phyloP scores from a whole-genome alignment of 352 stramenopile genomes.

The Phytophthora sansomeana region DNA sequence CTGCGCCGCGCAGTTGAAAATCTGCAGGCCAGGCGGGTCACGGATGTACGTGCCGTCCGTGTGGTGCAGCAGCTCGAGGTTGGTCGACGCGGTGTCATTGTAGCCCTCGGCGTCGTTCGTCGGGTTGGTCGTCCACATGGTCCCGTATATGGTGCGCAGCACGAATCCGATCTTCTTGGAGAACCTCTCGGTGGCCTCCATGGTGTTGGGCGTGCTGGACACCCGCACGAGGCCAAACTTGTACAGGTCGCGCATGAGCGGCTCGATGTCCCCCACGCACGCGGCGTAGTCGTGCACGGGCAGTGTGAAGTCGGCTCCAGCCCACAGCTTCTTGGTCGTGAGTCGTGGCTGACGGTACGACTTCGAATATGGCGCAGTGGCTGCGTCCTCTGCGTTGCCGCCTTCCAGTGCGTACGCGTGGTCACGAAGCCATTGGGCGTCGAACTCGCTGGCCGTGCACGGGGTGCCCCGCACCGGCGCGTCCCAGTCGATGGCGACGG shows the following conservation, averaged over 20 bases:
- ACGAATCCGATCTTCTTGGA: constrained; percentile 86
- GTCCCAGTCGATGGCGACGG: constrained; percentile 68
- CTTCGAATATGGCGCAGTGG: constrained; percentile 46
- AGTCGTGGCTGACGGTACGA: constrained; percentile 69
- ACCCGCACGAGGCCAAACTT: constrained; percentile 76
- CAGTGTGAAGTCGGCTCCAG: constrained; percentile 49
- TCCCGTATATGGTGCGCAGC: constrained; percentile 88
- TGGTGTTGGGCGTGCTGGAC: constrained; percentile 65
- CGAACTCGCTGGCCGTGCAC: constrained; percentile 71
- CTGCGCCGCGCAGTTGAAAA: constrained; percentile 91
- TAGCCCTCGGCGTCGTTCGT: constrained; percentile 71
- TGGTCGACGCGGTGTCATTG: constrained; percentile 91
- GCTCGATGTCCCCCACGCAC: constrained; percentile 63
- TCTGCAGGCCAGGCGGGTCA: constrained; percentile 87
- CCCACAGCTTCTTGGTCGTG: constrained; percentile 63
- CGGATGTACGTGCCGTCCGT: constrained; percentile 91
- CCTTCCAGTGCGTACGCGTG: constrained; percentile 69
- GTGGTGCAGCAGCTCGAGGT: constrained; percentile 86
- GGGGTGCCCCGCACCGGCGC: constrained; percentile 55
- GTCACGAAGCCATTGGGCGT: constrained; percentile 77
- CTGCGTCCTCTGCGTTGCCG: constrained; percentile 20
- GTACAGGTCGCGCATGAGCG: constrained; percentile 80
- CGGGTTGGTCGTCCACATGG: constrained; percentile 91
- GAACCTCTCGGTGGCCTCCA: constrained; percentile 86
- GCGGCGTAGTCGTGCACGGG: constrained; percentile 55